Base-by-base conservation (phyloP, 495 filamentous ascomycete genomes). In the Haplographium delicatum region DNA sequence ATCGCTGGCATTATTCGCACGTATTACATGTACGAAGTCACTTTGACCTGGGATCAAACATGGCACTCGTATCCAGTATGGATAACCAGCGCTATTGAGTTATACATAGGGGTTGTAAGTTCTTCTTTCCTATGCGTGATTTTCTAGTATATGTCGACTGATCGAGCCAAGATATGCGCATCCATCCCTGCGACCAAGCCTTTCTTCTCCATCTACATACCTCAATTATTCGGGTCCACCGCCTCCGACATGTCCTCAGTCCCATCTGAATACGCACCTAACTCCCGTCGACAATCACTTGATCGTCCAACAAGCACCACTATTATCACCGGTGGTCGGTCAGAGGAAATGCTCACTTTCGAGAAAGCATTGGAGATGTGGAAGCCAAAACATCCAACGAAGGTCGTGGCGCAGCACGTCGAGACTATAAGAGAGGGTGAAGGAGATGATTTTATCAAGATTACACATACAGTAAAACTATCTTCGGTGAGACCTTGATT, bases 41-140 rank as follows among this genome's bases (percentile, higher is more conserved):
- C 24, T 8, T 26, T 31, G 8, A 18, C 48, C 7, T 73, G 71
- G 47, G 80, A 83, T 51, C 50, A 62, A 15, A 76, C 75, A 22
- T 84, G 80, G 80, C 50, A 67, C 40, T 65, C 65, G 4, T 82
- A 75, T 72, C 66, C 69, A 1, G 62, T 76, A 1, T 74, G 78
- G 62, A 67, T 83, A 11, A 64, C 71, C 4, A 73, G 74, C 10
- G 61, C 69, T 6, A 56, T 85, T 2, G 81, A 84, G 54, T 72
- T 84, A 13, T 76, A 78, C 51, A 52, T 84, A 23, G 81, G 76
- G 19, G 66, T 84, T 61, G 80, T 84, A 74, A 54, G 76, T 63
- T 2, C 24, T 11, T 16, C 44, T 24, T 33, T n/a, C 9, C 1
- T 3, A 28, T 39, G 1, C 2, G 18, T 30, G 13, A 10, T 9